phyloP scores from a whole-genome alignment of 495 filamentous ascomycete genomes.

The Neurospora tetrasperma region DNA sequence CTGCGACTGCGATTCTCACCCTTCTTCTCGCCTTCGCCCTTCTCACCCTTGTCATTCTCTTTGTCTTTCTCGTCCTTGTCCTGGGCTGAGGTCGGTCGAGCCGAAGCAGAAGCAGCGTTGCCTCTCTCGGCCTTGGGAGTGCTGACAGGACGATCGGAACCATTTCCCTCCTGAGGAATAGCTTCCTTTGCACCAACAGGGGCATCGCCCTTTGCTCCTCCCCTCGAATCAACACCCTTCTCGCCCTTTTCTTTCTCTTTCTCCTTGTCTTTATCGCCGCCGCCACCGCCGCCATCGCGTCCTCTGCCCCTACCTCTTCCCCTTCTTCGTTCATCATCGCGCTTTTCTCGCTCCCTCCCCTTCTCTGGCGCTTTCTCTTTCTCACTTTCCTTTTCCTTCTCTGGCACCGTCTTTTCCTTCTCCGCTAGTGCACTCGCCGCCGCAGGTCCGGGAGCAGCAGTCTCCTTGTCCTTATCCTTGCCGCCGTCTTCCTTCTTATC shows the following conservation, averaged over 20 bases:
- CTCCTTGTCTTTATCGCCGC: constrained; percentile 4
- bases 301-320: constrained; percentile 16
- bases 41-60: background rate
- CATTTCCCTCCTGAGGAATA: background rate
- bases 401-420: background rate
- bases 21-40: background rate
- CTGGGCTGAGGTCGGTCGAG: background rate
- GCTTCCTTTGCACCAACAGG: background rate
- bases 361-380: constrained; percentile 3
- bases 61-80: background rate
- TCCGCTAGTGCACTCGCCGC: background rate
- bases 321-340: constrained; percentile 3
- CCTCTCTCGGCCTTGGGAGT: background rate
- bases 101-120: background rate
- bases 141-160: background rate
- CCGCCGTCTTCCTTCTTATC: constrained; percentile 14
- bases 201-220: constrained; percentile 1
- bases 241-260: constrained; percentile 8
- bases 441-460: background rate
- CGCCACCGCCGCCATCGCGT: constrained; percentile 8
- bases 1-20: constrained; percentile 13
- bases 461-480: background rate
- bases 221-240: constrained; percentile 3
- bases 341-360: constrained; percentile 8
- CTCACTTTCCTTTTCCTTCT: constrained; percentile 4